Evolutionary conservation across 2,329 filamentous ascomycete genomes (phyloP), one percentile per base, ranked within the genome.

Genomic region (Botrytis fabae): DNA sequence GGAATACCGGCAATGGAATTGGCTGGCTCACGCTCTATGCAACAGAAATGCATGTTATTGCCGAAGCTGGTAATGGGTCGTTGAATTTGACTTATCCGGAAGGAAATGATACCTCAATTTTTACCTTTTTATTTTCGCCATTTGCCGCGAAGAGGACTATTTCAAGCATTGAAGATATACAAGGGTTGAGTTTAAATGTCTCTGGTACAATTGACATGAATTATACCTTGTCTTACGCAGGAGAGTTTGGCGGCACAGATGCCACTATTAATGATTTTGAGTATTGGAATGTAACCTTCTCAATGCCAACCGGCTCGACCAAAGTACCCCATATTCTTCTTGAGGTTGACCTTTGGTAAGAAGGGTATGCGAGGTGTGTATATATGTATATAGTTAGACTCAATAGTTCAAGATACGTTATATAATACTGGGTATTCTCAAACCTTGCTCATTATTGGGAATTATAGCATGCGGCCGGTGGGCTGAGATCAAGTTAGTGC

Each of bases 1-100:
- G 89, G 89, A 78, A 83, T 46, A 70, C 83, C 7, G 83, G 82
- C 7, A 76, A 78, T 32, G 82, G 83, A 66, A 79, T 82, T 32
- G 79, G 79, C 12, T 82, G 81, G 69, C 78, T 80, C 62, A 81
- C 77, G 74, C 59, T 61, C 61, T 51, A 64, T 48, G 62, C 84
- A 0, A 83, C 82, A 0, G 82, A 85, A 73, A 79, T 77, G 46
- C 79, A 82, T 9, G 77, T 87, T 63, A 77, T 85, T 51, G 81
- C 82, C 0, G 78, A 83, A 40, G 84, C 86, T 0, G 79, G 81
- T 3, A 83, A 85, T 0, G 79, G 82, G 18, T 79, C 76, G 0
- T 80, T 91, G 10, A 83, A 83, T 18, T 78, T 91, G 3, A 84
- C 84, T 0, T 91, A 91, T 75, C 88, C 88, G 0, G 75, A 81